phyloP scores from a whole-genome alignment of 2,329 filamentous ascomycete species.

The Leptoxyphium fumago region DNA sequence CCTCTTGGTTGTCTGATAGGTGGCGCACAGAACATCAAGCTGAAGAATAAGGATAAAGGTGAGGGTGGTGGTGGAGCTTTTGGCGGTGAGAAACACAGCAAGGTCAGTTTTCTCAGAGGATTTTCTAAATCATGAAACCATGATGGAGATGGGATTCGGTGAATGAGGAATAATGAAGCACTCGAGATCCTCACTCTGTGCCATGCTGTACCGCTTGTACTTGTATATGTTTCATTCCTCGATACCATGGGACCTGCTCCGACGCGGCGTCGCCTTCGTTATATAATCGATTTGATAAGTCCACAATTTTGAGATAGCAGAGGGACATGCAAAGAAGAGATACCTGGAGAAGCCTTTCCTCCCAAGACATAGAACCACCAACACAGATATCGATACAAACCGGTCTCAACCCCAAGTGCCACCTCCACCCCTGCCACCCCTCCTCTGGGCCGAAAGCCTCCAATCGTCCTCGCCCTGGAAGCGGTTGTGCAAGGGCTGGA shows the following conservation, averaged over 20 bases:
- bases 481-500: constrained; percentile 88
- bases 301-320: no score
- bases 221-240: no score
- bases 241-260: no score
- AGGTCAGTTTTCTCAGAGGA: not conserved
- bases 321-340: no score
- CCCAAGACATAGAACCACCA: no score
- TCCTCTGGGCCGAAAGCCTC: constrained; percentile 77
- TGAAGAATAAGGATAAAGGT: constrained; percentile 28
- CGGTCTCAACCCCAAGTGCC: constrained; percentile 70
- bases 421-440: constrained; percentile 71
- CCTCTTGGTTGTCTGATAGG: constrained; percentile 16
- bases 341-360: no score
- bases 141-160: not conserved
- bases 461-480: constrained; percentile 90
- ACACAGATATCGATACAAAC: no score
- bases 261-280: no score
- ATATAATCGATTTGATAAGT: no score
- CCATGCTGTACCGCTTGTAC: no score
- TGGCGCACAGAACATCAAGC: constrained; percentile 39
- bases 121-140: not conserved
- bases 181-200: no score
- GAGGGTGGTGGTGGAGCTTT: not conserved
- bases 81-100: not conserved
- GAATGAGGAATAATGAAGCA: not conserved